phyloP scores from a whole-genome alignment of 1,284 basidiomycete species.

The Apiotrichum porosum region DNA sequence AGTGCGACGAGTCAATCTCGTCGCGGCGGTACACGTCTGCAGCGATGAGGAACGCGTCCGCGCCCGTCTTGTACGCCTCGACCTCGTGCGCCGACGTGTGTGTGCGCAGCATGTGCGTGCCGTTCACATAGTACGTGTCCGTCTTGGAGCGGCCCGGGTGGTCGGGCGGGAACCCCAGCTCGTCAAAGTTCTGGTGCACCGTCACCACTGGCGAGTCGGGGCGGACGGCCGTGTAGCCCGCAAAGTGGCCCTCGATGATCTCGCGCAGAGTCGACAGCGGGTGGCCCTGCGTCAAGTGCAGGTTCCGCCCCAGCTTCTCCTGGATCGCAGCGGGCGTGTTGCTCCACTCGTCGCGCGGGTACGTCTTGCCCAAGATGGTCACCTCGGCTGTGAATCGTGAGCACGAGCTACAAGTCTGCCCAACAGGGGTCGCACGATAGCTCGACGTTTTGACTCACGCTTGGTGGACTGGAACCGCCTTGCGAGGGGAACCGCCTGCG shows the following conservation, averaged over 20 bases:
- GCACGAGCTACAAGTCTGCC: too few species aligned
- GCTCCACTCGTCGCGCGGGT: constrained; percentile 70
- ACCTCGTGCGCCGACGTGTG: constrained; percentile 98
- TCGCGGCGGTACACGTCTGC: constrained; percentile 99
- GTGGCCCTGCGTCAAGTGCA: constrained; percentile 73
- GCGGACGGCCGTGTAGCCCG: constrained; percentile 46
- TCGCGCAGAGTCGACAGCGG: constrained; percentile 79
- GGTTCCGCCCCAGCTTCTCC: constrained; percentile 63
- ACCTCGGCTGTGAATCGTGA: constrained; percentile 11
- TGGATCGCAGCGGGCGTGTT: constrained; percentile 84
- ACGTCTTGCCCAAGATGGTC: constrained; percentile 44
- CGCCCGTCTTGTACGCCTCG: constrained; percentile 72
- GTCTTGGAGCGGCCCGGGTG: constrained; percentile 86
- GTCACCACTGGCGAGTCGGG: constrained; percentile 83
- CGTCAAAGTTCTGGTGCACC: constrained; percentile 91
- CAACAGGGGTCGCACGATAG: too few species aligned
- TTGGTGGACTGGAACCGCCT: background rate
- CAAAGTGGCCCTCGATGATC: constrained; percentile 80
- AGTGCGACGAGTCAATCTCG: constrained; percentile 95
- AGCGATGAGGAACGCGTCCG: constrained; percentile 81
- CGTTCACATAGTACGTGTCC: constrained; percentile 96
- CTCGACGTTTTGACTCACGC: background rate
- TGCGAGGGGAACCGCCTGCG: background rate
- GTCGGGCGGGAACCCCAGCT: constrained; percentile 86
- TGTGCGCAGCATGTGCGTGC: constrained; percentile 83